Evolutionary conservation across 202 grass and related monocot species (phyloP), one percentile per base, ranked within the genome.

Genomic region (Musa balbisiana): DNA sequence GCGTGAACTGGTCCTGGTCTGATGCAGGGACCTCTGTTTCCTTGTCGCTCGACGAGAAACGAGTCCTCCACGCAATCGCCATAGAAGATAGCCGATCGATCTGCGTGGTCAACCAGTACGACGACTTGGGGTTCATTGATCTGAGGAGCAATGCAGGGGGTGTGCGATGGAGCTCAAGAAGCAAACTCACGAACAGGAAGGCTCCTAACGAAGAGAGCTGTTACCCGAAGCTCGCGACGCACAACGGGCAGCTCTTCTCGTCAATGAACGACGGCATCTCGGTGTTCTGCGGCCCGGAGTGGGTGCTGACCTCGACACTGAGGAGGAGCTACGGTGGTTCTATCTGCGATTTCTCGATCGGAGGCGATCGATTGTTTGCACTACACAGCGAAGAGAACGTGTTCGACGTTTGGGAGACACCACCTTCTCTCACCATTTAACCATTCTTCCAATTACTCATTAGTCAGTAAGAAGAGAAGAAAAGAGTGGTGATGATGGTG

Each of bases 351-450:
- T 98, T 98, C 84, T 98, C 95, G 2, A 92, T 94, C 59, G 95
- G 95, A 4, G 91, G 95, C 11, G 91, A 98, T 51, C 84, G 95
- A 1, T 78, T 98, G 73, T 98, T 98, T 64, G 87, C 82, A 1
- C 84, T 98, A 51, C 95, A 98, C 85, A 90, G 86, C 67, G 95
- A 98, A 82, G 95, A 98, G 87, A 92, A 98, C 62, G 95, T 98
- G 74, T 92, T 98, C 71, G 95, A 98, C 54, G 88, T 98, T 20
- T 98, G 95, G 95, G 95, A 98, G 85, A 86, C 91, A 24, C 87
- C 88, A 23, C 89, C 91, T 60, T 87, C 88, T 59, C 95, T 87
- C 2, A 90, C 51, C 15, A 49, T 51, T 21, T 51, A 50, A 43
- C 8, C 33, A 8, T 20, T 20, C 33, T 19, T 43, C 33, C 4